Conservation (phyloP, 352 stramenopile genomes). For the Globisporangium orthogonon region DNA sequence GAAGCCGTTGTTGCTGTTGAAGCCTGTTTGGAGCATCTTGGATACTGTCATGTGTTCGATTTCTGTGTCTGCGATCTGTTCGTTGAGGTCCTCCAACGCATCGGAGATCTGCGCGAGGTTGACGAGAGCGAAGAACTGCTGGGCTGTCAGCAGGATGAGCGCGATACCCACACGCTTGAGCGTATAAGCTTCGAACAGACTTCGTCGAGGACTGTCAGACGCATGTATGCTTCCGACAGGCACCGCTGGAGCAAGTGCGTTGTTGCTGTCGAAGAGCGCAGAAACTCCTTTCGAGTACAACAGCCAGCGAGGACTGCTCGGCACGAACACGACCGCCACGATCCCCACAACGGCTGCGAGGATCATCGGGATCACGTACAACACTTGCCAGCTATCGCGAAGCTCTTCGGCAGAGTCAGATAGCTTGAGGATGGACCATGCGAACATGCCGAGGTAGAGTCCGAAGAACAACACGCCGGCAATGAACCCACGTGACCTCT, state of each 20-base stretch:
- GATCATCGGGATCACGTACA: not conserved
- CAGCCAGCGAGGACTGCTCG: not conserved
- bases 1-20: not conserved
- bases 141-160: not conserved
- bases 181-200: not conserved
- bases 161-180: slow-evolving; percentile 1
- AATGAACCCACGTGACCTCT: not conserved
- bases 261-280: not conserved
- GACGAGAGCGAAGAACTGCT: not conserved
- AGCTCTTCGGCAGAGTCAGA: not conserved
- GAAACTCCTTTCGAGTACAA: not conserved
- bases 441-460: not conserved
- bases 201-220: not conserved
- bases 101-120: not conserved
- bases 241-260: not conserved
- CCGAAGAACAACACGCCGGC: not conserved
- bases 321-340: not conserved
- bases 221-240: not conserved
- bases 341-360: not conserved
- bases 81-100: not conserved
- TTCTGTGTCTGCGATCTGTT: not conserved
- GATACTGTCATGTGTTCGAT: not conserved
- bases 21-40: not conserved
- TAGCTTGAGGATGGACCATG: not conserved
- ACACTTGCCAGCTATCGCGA: not conserved